Base-by-base conservation (phyloP, 768 basidiomycete genomes). In the Saitozyma podzolica region DNA sequence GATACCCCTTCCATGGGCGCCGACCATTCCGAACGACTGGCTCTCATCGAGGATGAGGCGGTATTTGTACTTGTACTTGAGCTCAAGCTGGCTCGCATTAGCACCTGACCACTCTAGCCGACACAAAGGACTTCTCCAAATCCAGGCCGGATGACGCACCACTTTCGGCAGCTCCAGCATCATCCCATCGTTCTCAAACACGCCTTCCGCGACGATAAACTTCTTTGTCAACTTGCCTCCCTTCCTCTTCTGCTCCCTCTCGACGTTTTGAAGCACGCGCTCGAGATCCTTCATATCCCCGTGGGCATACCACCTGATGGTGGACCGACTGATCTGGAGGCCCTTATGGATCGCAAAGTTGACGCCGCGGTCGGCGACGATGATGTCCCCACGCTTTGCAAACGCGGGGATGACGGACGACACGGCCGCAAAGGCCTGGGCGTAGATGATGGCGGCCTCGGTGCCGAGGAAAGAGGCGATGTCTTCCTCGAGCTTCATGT, bases 341-440 rank as follows among this genome's bases (percentile, higher is more conserved):
- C 95, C 96, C 80, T 93, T 95, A 78, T 97, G 94, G 58, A 97
- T 90, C 14, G 91, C 87, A 78, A 98, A 92, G 80, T 90, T 95
- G 69, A 93, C 88, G n/a, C 88, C 86, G n/a, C 92, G 87, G 80
- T 99, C 95, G 4, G 92, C 93, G n/a, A 99, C 90, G 73, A 99
- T 94, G 73, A 99, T 87, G 73, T 99, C 95, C 1, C 93, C 94
- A 64, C 95, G 87, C 78, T 99, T 98, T 83, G 90, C 91, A 81
- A 98, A 99, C 0, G 96, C 91, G 0, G 96, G 92, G 63, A 98
- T 96, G 72, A 94, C 92, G 14, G 92, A 95, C 4, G 90, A 87
- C 66, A 92, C 87, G 59, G 92, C 92, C 9, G 91, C 87, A 79
- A 95, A 97, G 11, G 88, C 89, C 81, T 98, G 95, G 0, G 93